Evolutionary conservation across 164 flowering plant species (phyloP).

Genomic region (Macadamia integrifolia): DNA sequence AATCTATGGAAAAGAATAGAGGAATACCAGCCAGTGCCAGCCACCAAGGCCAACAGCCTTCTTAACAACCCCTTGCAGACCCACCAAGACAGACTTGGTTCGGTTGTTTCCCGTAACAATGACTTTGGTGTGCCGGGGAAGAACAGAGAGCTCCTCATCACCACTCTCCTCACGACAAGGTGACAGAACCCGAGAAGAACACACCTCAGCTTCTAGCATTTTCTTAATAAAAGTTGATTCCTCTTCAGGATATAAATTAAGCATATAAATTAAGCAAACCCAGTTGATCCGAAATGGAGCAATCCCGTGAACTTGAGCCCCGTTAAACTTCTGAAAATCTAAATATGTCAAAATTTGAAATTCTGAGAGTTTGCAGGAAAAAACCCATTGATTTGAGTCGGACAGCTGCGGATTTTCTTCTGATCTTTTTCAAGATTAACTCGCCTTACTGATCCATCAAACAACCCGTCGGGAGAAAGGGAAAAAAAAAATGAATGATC

Average conservation of each 20-base stretch:
- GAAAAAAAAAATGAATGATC: no score
- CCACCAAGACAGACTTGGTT: constrained; percentile 90
- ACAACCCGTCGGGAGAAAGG: background rate
- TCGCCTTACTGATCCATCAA: no score
- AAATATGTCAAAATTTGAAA: background rate
- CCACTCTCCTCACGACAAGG: constrained; percentile 80
- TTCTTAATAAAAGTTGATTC: constrained; percentile 7
- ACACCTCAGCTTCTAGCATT: constrained; percentile 64
- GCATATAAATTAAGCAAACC: background rate
- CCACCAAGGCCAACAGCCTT: constrained; percentile 99
- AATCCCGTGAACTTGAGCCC: constrained; percentile 4
- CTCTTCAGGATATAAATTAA: background rate
- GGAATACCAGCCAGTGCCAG: constrained; percentile 97
- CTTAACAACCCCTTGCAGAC: constrained; percentile 95
- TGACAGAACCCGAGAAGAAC: constrained; percentile 58
- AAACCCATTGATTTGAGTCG: background rate
- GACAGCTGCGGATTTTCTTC: background rate
- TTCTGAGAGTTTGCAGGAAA: background rate
- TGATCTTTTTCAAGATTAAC: no score
- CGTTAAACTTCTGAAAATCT: background rate
- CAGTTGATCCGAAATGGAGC: background rate
- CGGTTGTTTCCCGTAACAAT: constrained; percentile 91
- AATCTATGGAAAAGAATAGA: background rate
- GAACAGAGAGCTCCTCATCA: constrained; percentile 85
- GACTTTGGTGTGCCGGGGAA: constrained; percentile 94